A percentile compares a stretch with the other conserved stretches of the same genome.
Evolutionary conservation across 2,329 filamentous ascomycete genomes (phyloP).

Genomic region (Fusarium zealandicum): DNA sequence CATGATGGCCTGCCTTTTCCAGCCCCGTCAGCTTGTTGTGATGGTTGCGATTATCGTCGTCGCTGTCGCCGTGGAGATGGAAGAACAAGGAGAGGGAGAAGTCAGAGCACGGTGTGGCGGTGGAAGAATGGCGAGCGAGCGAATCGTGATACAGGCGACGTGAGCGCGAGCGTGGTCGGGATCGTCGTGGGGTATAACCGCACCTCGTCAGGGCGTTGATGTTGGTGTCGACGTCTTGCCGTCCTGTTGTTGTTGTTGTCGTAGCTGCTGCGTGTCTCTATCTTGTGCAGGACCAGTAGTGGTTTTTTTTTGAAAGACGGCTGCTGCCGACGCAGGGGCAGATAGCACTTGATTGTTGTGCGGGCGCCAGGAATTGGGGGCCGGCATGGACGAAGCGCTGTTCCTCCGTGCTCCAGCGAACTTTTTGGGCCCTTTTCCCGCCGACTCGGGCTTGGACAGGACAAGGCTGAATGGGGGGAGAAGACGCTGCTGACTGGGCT

Average conservation of each 20-base stretch:
- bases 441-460: slow-evolving; percentile 22
- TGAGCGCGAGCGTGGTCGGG: slow-evolving; percentile 21
- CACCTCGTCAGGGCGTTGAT: slow-evolving; percentile 15
- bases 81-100: slow-evolving; percentile 11
- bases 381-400: slow-evolving; percentile 3
- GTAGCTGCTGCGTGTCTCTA: slow-evolving; percentile 39
- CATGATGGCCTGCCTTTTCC: slow-evolving; percentile 61
- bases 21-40: slow-evolving; percentile 33
- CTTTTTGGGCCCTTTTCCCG: slow-evolving; percentile 28
- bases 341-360: slow-evolving; percentile 27
- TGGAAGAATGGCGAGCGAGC: slow-evolving; percentile 14
- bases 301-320: slow-evolving; percentile 35
- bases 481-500: slow-evolving; percentile 13
- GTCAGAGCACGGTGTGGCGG: slow-evolving; percentile 20
- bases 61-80: slow-evolving; percentile 14
- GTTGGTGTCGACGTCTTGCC: slow-evolving; percentile 13
- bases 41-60: slow-evolving; percentile 14
- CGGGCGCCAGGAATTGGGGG: slow-evolving; percentile 21
- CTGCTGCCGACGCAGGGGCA: slow-evolving; percentile 39
- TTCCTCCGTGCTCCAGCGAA: slow-evolving; percentile 18
- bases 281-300: slow-evolving; percentile 34
- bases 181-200: slow-evolving; percentile 20
- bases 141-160: slow-evolving; percentile 17
- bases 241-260: slow-evolving; percentile 14
- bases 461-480: slow-evolving; percentile 36